Evolutionary conservation across 202 grass and related monocot genomes (phyloP), one percentile per base, ranked within the genome.

Genomic region (Setaria viridis): DNA sequence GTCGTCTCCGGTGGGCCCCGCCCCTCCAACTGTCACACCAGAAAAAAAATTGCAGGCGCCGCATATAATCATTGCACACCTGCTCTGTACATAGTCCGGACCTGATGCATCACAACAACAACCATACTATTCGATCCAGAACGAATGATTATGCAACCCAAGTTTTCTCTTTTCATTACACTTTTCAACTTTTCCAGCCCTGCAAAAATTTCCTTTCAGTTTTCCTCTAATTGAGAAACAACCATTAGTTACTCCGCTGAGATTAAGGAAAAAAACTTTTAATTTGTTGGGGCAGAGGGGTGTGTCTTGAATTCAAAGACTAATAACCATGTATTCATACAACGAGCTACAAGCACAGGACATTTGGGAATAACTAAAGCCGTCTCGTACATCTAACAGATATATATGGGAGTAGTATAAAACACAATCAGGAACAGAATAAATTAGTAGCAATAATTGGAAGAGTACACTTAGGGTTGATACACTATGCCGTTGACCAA

Each of bases 31-130:
- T 81, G 65, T 58, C 65, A 32, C 64, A 58, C 49, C n/a, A 45
- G 50, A 42, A 56, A 81, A 53, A 70, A 53, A 81, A 70, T 70
- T 45, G 65, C 32, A 70, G 65, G 50, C 79, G 37, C 79, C 51
- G 50, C 79, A 32, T 17, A 45, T 30, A 70, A 81, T 70, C 46
- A 66, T 80, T 55, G 33, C 25, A 4, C 9, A 11, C 19, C 19
- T 7, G 33, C 34, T 11, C 50, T 55, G 49, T 57, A 20, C 17
- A 4, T 47, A 20, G 35, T 21, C 39, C 42, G 4, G 42, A 76
- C 16, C 17, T 15, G 20, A 59, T 58, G 11, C 13, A 77, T 15
- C 54, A 59, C 58, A 25, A 5, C 19, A 54, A 51, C 50, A 54
- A 54, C 50, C 50, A 25, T 2, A 60, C 58, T 21, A 14, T 64